These are phyloP conservation scores for Mycena latifolia DNA, from an alignment of 768 basidiomycete species.

Conservation along the genomic window DNA sequence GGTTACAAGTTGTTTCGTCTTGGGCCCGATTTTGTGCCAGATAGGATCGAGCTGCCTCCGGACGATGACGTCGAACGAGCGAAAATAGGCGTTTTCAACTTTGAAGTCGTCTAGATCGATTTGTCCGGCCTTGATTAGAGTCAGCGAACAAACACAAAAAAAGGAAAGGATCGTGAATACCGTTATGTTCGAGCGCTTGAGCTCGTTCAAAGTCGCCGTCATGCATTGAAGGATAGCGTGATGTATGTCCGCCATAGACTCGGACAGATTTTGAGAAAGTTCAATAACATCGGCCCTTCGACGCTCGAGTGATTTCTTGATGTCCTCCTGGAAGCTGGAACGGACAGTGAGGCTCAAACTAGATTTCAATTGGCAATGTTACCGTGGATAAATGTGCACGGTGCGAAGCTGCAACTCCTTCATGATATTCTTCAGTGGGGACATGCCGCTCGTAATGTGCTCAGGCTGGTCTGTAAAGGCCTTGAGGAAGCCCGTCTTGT, in stretches of 20 bases:
- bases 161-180: too few relatives aligned
- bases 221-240: conserved; percentile 94
- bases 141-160: too few relatives aligned
- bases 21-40: conserved; percentile 96
- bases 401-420: conserved; percentile 90
- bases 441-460: conserved; percentile 91
- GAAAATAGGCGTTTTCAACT: conserved; percentile 94
- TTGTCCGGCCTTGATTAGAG: conserved; percentile 56
- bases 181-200: conserved; percentile 86
- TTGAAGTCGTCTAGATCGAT: conserved; percentile 94
- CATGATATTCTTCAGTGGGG: conserved; percentile 92
- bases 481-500: conserved; percentile 92
- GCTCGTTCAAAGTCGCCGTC: conserved; percentile 87
- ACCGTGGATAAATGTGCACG: conserved; percentile 96
- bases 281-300: conserved; percentile 94
- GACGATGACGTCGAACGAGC: conserved; percentile 91
- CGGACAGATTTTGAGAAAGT: conserved; percentile 86
- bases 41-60: conserved; percentile 91
- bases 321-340: conserved; percentile 87
- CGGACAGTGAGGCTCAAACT: conserved; percentile 11
- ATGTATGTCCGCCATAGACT: conserved; percentile 93
- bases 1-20: conserved; percentile 90
- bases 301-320: conserved; percentile 85
- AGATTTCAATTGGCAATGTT: conserved; percentile 5
- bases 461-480: conserved; percentile 98